These are phyloP conservation scores for Ophidiomyces ophidiicola DNA, from an alignment of 2,329 filamentous ascomycete species.

Conservation along the genomic window DNA sequence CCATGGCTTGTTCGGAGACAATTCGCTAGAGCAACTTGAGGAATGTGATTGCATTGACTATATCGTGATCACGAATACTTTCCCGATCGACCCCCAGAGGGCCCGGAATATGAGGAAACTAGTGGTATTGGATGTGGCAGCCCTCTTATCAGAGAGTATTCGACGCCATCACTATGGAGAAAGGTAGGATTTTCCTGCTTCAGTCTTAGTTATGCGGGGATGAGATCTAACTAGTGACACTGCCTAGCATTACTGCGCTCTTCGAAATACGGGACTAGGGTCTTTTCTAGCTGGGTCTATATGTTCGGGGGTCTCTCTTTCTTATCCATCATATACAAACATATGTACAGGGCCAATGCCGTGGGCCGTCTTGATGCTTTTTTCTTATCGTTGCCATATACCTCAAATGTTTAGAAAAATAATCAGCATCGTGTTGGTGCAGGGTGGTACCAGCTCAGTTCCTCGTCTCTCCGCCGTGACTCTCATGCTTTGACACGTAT, in stretches of 20 bases:
- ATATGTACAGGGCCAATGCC: no score
- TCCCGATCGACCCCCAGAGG: conserved; percentile 71
- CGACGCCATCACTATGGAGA: conserved; percentile 94
- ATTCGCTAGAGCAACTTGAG: conserved; percentile 80
- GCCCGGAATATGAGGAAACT: conserved; percentile 64
- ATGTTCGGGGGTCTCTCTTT: no score
- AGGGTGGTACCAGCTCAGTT: no score
- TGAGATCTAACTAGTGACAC: not conserved
- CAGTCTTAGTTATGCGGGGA: not conserved
- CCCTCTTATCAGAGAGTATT: conserved; percentile 80
- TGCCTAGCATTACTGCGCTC: conserved; percentile 14
- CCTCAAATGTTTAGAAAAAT: no score
- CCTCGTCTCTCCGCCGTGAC: no score
- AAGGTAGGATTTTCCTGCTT: conserved; percentile 40
- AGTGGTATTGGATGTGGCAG: conserved; percentile 77
- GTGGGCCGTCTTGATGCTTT: no score
- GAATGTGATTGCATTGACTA: conserved; percentile 85
- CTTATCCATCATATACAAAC: no score
- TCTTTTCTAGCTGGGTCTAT: conserved; percentile 22
- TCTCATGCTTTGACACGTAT: no score
- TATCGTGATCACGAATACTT: conserved; percentile 94
- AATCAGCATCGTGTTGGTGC: no score
- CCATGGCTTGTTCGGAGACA: conserved; percentile 83
- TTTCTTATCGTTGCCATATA: no score
- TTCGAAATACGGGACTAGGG: conserved; percentile 54